A percentile compares a stretch with the other conserved stretches of the same genome.
Conservation (phyloP, 495 filamentous ascomycete species). For the Penicillium canescens region DNA sequence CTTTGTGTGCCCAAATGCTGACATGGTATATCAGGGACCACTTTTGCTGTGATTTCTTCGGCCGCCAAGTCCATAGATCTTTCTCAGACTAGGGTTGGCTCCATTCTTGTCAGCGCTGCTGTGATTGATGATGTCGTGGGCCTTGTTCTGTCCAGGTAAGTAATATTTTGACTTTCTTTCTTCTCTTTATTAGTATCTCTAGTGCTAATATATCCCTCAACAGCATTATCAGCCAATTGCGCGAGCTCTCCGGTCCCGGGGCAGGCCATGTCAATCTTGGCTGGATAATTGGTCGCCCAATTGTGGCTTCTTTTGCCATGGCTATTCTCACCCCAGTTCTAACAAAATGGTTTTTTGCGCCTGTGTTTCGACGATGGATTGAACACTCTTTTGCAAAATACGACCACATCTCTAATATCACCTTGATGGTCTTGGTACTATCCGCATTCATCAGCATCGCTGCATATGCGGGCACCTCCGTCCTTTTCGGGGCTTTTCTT, state of each 20-base stretch:
- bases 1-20: not conserved
- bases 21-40: constrained; percentile 21
- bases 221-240: constrained; percentile 51
- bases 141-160: constrained; percentile 65
- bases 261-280: constrained; percentile 34
- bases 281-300: constrained; percentile 51
- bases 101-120: constrained; percentile 56
- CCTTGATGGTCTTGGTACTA: constrained; percentile 42
- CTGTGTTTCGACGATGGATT: constrained; percentile 36
- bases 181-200: not conserved
- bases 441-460: constrained; percentile 53
- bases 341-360: constrained; percentile 48
- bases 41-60: constrained; percentile 36
- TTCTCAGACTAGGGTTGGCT: constrained; percentile 32
- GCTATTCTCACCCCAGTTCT: constrained; percentile 46
- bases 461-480: constrained; percentile 61
- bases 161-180: not conserved
- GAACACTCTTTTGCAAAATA: constrained; percentile 34
- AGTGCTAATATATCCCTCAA: not conserved
- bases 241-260: constrained; percentile 18
- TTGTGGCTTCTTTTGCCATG: constrained; percentile 58
- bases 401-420: constrained; percentile 33
- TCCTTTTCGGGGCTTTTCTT: constrained; percentile 66
- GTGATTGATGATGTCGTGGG: constrained; percentile 85
- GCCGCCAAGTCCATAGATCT: constrained; percentile 24